Evolutionary conservation across 345 rosid genomes (phyloP), one percentile per base, ranked within the genome.

Genomic region (Ailanthus altissimus): DNA sequence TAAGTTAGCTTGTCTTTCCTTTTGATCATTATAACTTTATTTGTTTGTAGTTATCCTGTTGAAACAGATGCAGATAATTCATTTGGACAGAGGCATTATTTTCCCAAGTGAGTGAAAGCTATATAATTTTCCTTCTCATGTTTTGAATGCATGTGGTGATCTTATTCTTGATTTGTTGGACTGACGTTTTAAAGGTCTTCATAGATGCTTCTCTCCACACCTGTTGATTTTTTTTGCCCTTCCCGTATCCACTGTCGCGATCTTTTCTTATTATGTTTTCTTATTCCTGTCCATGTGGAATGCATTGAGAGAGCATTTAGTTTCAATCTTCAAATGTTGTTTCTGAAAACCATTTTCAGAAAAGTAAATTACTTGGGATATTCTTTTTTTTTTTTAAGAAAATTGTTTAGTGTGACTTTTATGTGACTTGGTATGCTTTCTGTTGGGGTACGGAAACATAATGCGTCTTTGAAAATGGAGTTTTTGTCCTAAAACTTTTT

Each of bases 61-160:
- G 82, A 79, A 74, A 76, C 84, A 66, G 83, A 87, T 83, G 93
- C 75, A 81, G 83, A 75, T 28, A 83, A 84, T 76, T 72, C 81
- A 67, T 79, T 65, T 77, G 84, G 4, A 62, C 78, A 32, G 49
- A 88, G 82, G 84, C 82, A 63, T 67, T 90, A 92, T 85, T 92
- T 90, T 88, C 98, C 97, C 54, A 77, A 76, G 99, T 95, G 82
- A 93, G 91, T 75, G 64, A 74, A 58, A 40, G 50, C 67, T 70
- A 8, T 61, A 23, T 25, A 2, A 61, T 67, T 59, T 26, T 40
- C n/a, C 77, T 21, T 57, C 18, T 26, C 62, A 18, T 43, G 15
- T 70, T 56, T 72, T 53, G 11, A 57, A 54, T 32, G 45, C 63
- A n/a, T 56, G n/a, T 71, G 64, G 12, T 54, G 21, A 21, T 40